Percentiles rank a stretch among this genome's conserved stretches.
phyloP scores from a whole-genome alignment of 1,284 basidiomycete species.

The Melampsora larici-populina region DNA sequence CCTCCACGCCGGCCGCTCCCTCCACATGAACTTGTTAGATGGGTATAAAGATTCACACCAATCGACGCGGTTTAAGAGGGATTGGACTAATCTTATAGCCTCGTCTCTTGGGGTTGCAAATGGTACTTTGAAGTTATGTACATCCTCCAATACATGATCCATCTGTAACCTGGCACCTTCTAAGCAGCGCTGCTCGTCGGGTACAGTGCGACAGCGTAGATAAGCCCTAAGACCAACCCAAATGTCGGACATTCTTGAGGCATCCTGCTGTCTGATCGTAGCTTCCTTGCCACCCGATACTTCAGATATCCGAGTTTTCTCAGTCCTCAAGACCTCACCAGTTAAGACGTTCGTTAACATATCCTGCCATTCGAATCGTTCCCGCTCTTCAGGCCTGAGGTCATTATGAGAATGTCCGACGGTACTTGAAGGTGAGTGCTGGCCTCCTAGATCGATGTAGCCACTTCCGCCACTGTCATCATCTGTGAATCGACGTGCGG shows the following conservation, averaged over 20 bases:
- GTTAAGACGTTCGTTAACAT: conserved; percentile 86
- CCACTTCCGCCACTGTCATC: conserved; percentile 1
- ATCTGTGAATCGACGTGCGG: conserved; percentile 31
- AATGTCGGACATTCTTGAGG: conserved; percentile 45
- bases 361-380: conserved; percentile 87
- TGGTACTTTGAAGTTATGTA: conserved; percentile 30
- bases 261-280: conserved; percentile 45
- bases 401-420: conserved; percentile 3
- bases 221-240: conserved; percentile 41
- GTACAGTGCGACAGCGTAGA: conserved; percentile 69
- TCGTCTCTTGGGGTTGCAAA: conserved; percentile 19
- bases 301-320: conserved; percentile 73
- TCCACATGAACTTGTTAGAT: conserved; percentile 70
- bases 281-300: conserved; percentile 53
- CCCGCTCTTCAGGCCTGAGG: conserved; percentile 63
- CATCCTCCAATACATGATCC: conserved; percentile 39
- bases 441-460: conserved; percentile 16
- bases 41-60: conserved; percentile 84
- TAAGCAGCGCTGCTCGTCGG: conserved; percentile 36
- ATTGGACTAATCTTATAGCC: conserved; percentile 65
- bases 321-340: conserved; percentile 86
- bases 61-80: conserved; percentile 73
- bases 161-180: conserved; percentile 35
- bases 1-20: conserved; percentile 70
- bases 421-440: conserved; percentile 19